Conservation (phyloP, 148 eudicot genomes). For the Talinum fruticosum region DNA sequence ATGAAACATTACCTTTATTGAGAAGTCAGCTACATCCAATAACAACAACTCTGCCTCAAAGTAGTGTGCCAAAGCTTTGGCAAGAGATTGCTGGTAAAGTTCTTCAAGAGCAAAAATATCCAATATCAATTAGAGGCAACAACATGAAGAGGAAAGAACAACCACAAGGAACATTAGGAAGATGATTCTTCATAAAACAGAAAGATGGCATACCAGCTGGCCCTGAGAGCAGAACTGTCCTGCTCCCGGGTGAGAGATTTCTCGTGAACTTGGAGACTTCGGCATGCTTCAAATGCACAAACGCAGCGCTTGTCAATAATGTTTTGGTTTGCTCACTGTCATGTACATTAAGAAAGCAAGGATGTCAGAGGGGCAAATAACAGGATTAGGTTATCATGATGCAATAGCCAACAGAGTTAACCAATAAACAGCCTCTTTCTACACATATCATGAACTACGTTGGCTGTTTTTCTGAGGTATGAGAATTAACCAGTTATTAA, state of each 20-base stretch:
- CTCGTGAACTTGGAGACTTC: constrained; percentile 84
- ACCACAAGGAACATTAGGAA: background rate
- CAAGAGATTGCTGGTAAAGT: constrained; percentile 77
- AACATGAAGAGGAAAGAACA: background rate
- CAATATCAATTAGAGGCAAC: constrained; percentile 2
- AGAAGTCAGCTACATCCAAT: constrained; percentile 77
- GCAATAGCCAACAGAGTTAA: background rate
- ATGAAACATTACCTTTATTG: constrained; percentile 51
- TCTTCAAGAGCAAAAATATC: constrained; percentile 36
- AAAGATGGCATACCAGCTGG: constrained; percentile 66
- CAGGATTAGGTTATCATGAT: background rate
- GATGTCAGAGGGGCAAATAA: background rate
- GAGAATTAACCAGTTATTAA: no score
- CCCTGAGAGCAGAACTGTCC: constrained; percentile 88
- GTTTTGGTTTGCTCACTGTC: constrained; percentile 74
- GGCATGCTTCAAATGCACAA: constrained; percentile 81
- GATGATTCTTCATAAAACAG: background rate
- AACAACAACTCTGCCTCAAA: constrained; percentile 82
- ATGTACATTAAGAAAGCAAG: constrained; percentile 23
- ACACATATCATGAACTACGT: background rate
- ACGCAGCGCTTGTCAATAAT: constrained; percentile 84
- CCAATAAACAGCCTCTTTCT: background rate
- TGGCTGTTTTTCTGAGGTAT: background rate
- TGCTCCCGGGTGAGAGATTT: constrained; percentile 90
- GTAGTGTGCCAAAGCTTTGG: constrained; percentile 77